These are phyloP conservation scores for Euryodendron excelsum DNA, from an alignment of 148 eudicot genomes.

Conservation along the genomic window DNA sequence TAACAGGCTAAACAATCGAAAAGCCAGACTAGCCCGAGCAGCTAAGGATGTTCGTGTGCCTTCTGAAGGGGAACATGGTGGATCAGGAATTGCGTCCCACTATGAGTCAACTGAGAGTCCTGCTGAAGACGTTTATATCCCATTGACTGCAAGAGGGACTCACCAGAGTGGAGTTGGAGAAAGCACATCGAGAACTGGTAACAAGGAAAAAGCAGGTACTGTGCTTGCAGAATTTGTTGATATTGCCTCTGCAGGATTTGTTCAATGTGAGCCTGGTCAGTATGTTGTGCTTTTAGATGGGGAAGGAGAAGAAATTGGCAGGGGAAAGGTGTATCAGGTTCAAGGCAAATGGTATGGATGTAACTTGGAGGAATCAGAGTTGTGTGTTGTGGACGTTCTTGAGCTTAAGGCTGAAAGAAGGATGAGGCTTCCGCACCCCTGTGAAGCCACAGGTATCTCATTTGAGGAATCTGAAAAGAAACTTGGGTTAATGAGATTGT, in stretches of 20 bases:
- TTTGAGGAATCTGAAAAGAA: constrained; percentile 54
- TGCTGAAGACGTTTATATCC: constrained; percentile 20
- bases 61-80: constrained; percentile 51
- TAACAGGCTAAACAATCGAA: constrained; percentile 87
- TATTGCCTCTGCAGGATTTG: constrained; percentile 23
- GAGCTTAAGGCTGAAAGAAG: constrained; percentile 46
- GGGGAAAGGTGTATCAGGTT: constrained; percentile 65
- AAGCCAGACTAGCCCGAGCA: constrained; percentile 78
- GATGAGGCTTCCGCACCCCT: constrained; percentile 52
- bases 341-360: constrained; percentile 60
- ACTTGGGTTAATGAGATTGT: constrained; percentile 52
- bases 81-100: constrained; percentile 27
- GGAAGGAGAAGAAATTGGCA: constrained; percentile 64
- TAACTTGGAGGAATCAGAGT: constrained; percentile 49
- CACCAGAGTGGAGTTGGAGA: constrained; percentile 18
- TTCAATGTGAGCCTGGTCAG: constrained; percentile 54
- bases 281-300: constrained; percentile 51
- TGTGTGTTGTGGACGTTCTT: constrained; percentile 72
- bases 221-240: constrained; percentile 25
- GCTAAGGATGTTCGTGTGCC: constrained; percentile 63
- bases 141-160: constrained; percentile 28
- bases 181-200: constrained; percentile 19
- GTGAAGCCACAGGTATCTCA: constrained; percentile 43
- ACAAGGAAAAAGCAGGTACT: constrained; percentile 19
- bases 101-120: constrained; percentile 42